A percentile compares a stretch with the other conserved stretches of the same genome.
Conservation (phyloP, 129 eudicot genomes). For the Solidago caesia region DNA sequence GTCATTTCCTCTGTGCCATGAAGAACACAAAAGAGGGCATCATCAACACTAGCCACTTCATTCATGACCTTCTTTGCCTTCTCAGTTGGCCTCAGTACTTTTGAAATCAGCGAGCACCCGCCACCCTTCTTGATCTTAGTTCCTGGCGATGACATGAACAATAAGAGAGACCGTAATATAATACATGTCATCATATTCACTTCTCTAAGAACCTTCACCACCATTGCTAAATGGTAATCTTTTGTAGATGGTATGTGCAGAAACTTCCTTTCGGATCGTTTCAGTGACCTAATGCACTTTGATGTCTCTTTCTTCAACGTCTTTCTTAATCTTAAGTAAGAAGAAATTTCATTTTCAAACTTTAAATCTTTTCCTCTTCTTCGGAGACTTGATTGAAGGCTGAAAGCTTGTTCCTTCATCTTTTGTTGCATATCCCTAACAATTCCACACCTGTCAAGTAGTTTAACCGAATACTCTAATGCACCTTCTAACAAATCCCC, state of each 20-base stretch:
- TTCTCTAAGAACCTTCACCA: slow-evolving; percentile 42
- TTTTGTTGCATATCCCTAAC: slow-evolving; percentile 40
- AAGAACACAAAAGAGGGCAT: slow-evolving; percentile 31
- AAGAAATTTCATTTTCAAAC: slow-evolving; percentile 25
- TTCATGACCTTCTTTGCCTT: slow-evolving; percentile 28
- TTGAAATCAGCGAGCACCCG: slow-evolving; percentile 43
- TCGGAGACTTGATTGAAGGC: slow-evolving; percentile 47
- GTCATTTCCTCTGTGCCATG: slow-evolving; percentile 34
- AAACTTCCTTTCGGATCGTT: slow-evolving; percentile 34
- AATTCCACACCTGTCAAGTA: slow-evolving; percentile 50
- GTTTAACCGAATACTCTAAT: slow-evolving; percentile 45
- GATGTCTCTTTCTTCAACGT: slow-evolving; percentile 37
- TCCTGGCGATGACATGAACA: slow-evolving; percentile 42
- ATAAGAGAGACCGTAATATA: slow-evolving; percentile 33
- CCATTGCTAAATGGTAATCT: slow-evolving; percentile 34
- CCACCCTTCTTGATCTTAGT: slow-evolving; percentile 15
- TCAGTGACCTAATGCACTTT: slow-evolving; percentile 37
- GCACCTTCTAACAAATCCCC: slow-evolving; percentile 43
- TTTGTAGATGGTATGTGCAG: slow-evolving; percentile 26
- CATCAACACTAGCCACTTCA: slow-evolving; percentile 48
- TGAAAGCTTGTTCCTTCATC: slow-evolving; percentile 40
- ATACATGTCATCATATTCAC: slow-evolving; percentile 31
- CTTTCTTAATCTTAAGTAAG: slow-evolving; percentile 40
- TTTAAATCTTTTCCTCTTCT: slow-evolving; percentile 34
- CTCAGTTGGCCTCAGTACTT: slow-evolving; percentile 29